Base-by-base conservation (phyloP, 225 moss, liverwort and hornwort species). In the Marchantia paleacea region DNA sequence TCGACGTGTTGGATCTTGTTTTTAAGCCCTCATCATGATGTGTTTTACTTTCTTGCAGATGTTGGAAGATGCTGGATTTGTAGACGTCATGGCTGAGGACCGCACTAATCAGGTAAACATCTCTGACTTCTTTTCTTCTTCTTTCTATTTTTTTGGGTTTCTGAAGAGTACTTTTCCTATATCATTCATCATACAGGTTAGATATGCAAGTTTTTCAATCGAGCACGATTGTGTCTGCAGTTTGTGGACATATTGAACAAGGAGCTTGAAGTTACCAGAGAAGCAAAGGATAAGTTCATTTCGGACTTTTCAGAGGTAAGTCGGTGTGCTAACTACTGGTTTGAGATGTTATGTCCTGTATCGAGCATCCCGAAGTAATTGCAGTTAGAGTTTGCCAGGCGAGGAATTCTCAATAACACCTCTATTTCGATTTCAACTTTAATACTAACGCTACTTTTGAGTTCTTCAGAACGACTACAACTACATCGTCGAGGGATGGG, bases 401-500 rank as follows among this genome's bases (percentile, higher is more conserved):
- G 0, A n/a, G 1, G 10, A 19, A 19, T 50, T 28, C 26, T 67
- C 28, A 67, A 67, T 6, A 39, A 22, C 28, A 54, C 0, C 11
- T 25, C 19, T 14, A 10, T 52, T 53, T 1, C 12, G 29, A 55
- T 9, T 57, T 57, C 19, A 13, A 57, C 13, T 5, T 13, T 13
- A 19, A 52, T 8, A 70, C 29, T 49, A 12, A 55, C 26, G 52
- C 52, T 72, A 12, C 3, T 13, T 28, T 29, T 25, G 55, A 8
- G 22, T 30, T 86, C 72, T 83, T 69, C 83, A 91, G 92, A 83
- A 88, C 72, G 99, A 99, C 63, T 99, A 92, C 82, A 82, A 94
- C 52, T 91, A 93, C 83, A 94, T 95, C 25, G 91, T 99, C 8
- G 87, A 86, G 24, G 99, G 99, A 30, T 99, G 99, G 99, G 89